Base-by-base conservation (phyloP, 805 yeast species). In the Cyberlindnera nakhonratchasimensis region DNA sequence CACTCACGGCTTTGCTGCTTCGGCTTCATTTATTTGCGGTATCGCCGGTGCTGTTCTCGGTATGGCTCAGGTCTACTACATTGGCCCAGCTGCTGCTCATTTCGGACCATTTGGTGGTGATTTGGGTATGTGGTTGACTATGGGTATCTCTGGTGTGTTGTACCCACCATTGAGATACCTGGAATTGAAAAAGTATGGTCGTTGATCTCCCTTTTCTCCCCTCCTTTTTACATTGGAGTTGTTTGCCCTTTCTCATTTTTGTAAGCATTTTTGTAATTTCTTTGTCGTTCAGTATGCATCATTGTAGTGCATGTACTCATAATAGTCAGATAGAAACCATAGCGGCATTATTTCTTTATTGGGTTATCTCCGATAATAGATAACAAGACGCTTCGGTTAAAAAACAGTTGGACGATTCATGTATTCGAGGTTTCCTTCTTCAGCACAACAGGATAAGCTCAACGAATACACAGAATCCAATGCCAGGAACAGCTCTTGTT, bases 1-100 rank as follows among this genome's bases (percentile, higher is more conserved):
- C 50, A 83, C 96, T 0, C 66, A 72, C 42, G 93, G 96, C 5
- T 66, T 67, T 34, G 95, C 96, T 2, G 83, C 95, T 0, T 64
- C 82, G 3, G 52, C 72, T 18, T 73, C 89, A 2, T 86, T 86
- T 52, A 53, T 75, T 9, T 65, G 75, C 41, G 96, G 96, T 32
- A 80, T 82, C 19, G 85, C 79, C 0, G 96, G 95, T 32, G 95
- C 88, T 1, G 87, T 84, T 2, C 66, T 86, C 13, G 95, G 96
- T 6, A 88, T 88, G 96, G 73, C 85, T 23, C 96, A 88, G 61
- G 84, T 80, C 7, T 88, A 88, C 63, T 88, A 82, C 72, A 69
- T 75, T 7, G 96, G 96, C 0, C 86, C 87, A 0, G 52, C 87
- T n/a, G 95, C 95, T 13, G 61, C 61, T 25, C 57, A 66, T 4